phyloP scores from a whole-genome alignment of 2,329 filamentous ascomycete species.

The Madurella mycetomatis region DNA sequence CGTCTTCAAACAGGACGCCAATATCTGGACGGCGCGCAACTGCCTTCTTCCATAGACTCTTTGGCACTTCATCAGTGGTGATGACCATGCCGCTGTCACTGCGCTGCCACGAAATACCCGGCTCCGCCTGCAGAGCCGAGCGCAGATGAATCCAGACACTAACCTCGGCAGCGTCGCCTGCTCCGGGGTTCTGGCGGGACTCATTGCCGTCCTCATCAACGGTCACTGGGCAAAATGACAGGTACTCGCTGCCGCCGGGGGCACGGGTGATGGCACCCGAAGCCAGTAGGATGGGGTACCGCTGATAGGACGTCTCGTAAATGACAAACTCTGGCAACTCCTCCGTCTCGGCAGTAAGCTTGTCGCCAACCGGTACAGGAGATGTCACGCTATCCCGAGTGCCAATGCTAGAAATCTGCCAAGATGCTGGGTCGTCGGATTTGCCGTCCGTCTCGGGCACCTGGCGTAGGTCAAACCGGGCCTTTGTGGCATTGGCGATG shows the following conservation, averaged over 20 bases:
- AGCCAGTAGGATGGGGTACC: conserved; percentile 40
- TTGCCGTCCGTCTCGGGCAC: conserved; percentile 22
- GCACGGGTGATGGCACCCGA: conserved; percentile 38
- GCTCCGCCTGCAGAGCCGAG: conserved; percentile 31
- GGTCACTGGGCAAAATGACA: conserved; percentile 31
- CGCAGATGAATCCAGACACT: conserved; percentile 40
- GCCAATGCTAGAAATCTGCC: conserved; percentile 34
- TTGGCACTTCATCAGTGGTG: conserved; percentile 33
- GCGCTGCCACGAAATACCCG: conserved; percentile 35
- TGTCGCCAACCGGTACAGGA: conserved; percentile 23
- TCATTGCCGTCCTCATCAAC: conserved; percentile 27
- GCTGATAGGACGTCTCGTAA: conserved; percentile 43
- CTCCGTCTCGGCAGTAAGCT: conserved; percentile 29
- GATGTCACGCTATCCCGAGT: conserved; percentile 17
- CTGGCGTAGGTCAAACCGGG: conserved; percentile 34
- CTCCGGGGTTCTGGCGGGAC: conserved; percentile 18
- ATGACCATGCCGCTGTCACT: conserved; percentile 36
- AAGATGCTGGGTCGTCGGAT: conserved; percentile 29
- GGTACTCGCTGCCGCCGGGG: conserved; percentile 34
- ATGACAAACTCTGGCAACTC: conserved; percentile 40
- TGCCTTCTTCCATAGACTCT: conserved; percentile 39
- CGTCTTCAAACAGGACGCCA: conserved; percentile 40
- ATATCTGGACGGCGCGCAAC: conserved; percentile 39
- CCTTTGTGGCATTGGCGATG: conserved; percentile 32
- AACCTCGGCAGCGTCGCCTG: conserved; percentile 36